Conservation (phyloP, 257 asterid genomes). For the Striga asiatica region DNA sequence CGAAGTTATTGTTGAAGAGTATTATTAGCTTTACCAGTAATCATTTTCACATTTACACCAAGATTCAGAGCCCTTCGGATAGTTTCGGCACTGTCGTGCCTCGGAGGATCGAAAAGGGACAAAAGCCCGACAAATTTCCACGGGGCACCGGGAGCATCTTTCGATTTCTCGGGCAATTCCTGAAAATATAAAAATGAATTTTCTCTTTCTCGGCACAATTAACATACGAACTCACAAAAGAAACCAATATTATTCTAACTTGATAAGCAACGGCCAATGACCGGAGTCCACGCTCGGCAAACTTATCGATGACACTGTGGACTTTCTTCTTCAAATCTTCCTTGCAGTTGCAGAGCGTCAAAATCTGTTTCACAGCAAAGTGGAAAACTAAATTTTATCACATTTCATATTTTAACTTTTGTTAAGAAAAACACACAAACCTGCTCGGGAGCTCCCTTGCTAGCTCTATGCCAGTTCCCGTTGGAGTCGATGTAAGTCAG, state of each 20-base stretch:
- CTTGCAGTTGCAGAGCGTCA: constrained; percentile 58
- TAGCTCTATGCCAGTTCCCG: constrained; percentile 78
- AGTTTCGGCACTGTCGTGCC: constrained; percentile 93
- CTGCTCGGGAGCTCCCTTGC: constrained; percentile 99
- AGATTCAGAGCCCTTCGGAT: constrained; percentile 82
- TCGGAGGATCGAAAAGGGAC: constrained; percentile 87
- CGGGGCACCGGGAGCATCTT: constrained; percentile 64
- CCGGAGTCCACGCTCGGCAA: constrained; percentile 84
- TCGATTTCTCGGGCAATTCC: constrained; percentile 81
- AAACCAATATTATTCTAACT: no score
- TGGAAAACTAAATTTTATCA: no score
- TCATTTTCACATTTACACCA: constrained; percentile 93
- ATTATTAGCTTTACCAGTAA: constrained; percentile 57
- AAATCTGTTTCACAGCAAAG: constrained; percentile 36
- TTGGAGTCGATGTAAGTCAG: constrained; percentile 59
- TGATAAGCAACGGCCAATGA: constrained; percentile 85
- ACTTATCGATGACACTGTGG: constrained; percentile 51
- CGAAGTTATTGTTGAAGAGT: no score
- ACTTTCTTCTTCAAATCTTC: constrained; percentile 69
- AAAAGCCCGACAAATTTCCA: constrained; percentile 88
- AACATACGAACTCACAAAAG: no score
- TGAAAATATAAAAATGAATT: constrained; percentile 12
- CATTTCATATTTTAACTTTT: no score
- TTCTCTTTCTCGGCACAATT: no score
- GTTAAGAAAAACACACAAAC: constrained; percentile 18